These are phyloP conservation scores for Aschersonia sp. DNA, from an alignment of 2,329 filamentous ascomycete genomes.

Conservation along the genomic window DNA sequence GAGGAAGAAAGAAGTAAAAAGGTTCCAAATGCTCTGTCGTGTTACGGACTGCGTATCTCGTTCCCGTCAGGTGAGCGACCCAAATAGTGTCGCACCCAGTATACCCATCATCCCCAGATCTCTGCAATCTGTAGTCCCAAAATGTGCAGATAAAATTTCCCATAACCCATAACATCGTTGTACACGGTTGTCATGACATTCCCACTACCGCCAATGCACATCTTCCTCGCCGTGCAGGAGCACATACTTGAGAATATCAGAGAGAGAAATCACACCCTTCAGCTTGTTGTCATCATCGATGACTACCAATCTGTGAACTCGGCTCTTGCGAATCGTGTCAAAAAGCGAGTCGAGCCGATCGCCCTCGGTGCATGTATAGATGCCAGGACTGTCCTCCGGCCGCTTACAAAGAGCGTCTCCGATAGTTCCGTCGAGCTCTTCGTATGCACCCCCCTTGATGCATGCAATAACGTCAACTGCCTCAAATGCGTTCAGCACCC, in stretches of 20 bases:
- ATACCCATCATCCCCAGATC: too few species aligned
- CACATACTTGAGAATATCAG: slow-evolving; percentile 93
- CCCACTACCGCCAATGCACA: slow-evolving; percentile 1
- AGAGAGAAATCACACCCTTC: slow-evolving; percentile 81
- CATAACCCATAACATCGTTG: neutral
- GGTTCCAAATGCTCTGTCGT: too few species aligned
- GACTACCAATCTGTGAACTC: slow-evolving; percentile 85
- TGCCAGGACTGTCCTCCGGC: slow-evolving; percentile 83
- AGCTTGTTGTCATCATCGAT: slow-evolving; percentile 82
- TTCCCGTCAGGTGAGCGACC: too few species aligned
- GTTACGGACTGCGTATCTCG: too few species aligned
- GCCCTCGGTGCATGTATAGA: slow-evolving; percentile 87
- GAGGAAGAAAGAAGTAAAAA: too few species aligned
- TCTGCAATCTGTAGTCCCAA: too few species aligned
- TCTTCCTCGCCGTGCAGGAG: slow-evolving; percentile 65
- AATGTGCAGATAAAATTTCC: neutral
- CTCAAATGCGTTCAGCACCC: slow-evolving; percentile 91
- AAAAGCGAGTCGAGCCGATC: slow-evolving; percentile 93
- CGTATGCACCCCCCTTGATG: slow-evolving; percentile 86
- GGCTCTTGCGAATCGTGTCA: slow-evolving; percentile 87
- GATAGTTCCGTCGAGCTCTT: slow-evolving; percentile 73
- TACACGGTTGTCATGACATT: neutral
- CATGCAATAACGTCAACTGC: slow-evolving; percentile 93
- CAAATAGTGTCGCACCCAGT: too few species aligned
- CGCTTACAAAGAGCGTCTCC: slow-evolving; percentile 82